phyloP scores from a whole-genome alignment of 31 red algal genomes.

The Endocladia muricata region DNA sequence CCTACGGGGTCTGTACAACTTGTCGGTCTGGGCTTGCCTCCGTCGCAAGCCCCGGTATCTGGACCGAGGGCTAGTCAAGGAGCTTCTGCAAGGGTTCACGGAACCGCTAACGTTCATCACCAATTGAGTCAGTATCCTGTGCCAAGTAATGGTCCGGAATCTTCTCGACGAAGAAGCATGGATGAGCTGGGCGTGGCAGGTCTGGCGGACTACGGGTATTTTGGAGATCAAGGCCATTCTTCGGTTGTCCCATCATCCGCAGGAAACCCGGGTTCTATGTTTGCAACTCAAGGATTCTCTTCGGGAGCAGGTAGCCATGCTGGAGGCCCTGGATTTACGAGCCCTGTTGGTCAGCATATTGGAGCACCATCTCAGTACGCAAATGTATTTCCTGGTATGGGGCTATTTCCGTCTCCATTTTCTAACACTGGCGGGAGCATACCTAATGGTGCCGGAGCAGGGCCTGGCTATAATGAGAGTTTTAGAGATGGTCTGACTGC shows the following conservation, averaged over 20 bases:
- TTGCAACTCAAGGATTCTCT: not conserved
- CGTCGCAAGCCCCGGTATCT: not conserved
- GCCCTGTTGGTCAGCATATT: constrained; percentile 27
- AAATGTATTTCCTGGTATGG: constrained; percentile 45
- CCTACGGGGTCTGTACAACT: constrained; percentile 4
- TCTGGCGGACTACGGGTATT: constrained; percentile 28
- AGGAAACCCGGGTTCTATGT: too few relatives aligned
- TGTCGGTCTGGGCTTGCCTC: not conserved
- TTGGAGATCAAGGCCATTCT: too few relatives aligned
- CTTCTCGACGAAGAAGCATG: constrained; percentile 2
- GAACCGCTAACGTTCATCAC: not conserved
- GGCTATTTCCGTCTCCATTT: constrained; percentile 51
- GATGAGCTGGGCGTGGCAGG: constrained; percentile 15
- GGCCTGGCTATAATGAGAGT: constrained; percentile 25
- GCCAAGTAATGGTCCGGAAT: not conserved
- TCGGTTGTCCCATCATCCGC: too few relatives aligned
- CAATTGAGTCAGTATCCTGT: not conserved
- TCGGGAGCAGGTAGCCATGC: not conserved
- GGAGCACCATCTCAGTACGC: constrained; percentile 28
- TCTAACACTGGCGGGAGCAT: constrained; percentile 16
- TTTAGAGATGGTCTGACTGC: constrained; percentile 52
- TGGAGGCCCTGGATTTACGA: not conserved
- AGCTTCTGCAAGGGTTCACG: not conserved
- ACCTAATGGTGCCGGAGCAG: constrained; percentile 11
- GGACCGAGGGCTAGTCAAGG: not conserved